These are phyloP conservation scores for Blastomyces gilchristii DNA, from an alignment of 2,329 filamentous ascomycete genomes.

Conservation along the genomic window DNA sequence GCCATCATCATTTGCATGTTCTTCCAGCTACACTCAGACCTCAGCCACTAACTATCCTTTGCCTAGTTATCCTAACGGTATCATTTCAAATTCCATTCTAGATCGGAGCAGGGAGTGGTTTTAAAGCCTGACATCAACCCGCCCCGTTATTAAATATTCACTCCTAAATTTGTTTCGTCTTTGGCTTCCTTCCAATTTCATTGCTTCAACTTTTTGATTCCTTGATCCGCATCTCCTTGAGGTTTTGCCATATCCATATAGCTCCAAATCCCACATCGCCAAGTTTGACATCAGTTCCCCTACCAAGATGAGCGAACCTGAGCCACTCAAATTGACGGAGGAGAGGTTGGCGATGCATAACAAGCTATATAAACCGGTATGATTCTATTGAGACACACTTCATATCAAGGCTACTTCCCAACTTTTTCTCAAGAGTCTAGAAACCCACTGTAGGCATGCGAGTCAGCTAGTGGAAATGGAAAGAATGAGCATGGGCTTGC, in stretches of 20 bases:
- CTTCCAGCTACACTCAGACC: neutral
- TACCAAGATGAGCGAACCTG: neutral
- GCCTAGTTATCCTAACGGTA: neutral
- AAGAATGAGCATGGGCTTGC: neutral
- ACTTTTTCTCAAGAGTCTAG: neutral
- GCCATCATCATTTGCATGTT: neutral
- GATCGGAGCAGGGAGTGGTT: neutral
- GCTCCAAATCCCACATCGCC: neutral
- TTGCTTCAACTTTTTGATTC: neutral
- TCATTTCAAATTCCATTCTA: neutral
- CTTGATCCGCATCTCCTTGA: neutral
- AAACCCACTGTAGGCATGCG: neutral
- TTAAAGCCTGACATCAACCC: neutral
- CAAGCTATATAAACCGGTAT: neutral
- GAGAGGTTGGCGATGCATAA: neutral
- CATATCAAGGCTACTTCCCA: neutral
- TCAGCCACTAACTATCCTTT: neutral
- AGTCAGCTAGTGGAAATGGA: neutral
- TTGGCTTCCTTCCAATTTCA: neutral
- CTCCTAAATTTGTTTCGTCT: neutral
- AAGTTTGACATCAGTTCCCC: neutral
- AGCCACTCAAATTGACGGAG: neutral
- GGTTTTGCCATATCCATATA: neutral
- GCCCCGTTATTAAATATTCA: neutral
- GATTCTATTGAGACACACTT: neutral